Base-by-base conservation (phyloP, 768 basidiomycete species). In the Amanita fuliginea region DNA sequence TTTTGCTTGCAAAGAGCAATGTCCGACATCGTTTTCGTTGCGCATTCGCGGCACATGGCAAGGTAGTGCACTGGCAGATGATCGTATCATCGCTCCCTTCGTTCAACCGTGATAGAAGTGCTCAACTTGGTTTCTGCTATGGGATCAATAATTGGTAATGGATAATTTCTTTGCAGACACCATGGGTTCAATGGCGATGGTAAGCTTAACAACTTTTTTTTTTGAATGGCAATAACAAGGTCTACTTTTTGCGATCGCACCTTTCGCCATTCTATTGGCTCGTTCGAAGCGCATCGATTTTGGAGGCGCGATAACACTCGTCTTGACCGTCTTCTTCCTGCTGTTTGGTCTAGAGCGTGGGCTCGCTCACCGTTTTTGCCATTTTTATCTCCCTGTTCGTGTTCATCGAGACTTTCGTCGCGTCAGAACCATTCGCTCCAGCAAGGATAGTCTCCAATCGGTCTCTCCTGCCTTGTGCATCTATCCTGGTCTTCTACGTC, bases 101-200 rank as follows among this genome's bases (percentile, higher is more conserved):
- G 5, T 6, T 26, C 28, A 28, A 40, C 10, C 33, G 10, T 22
- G 11, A 7, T 50, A 76, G 77, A 80, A 1, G 59, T 83, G 9
- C 60, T 78, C 3, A 83, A 81, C 57, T 73, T 83, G 26, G 69
- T 82, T 2, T 83, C 70, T 51, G 75, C 80, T 0, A 60, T 67
- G 13, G 82, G 83, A 8, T 76, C 76, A 19, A 72, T 75, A 0
- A 65, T 68, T 0, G 83, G 83, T 9, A 80, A 60, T 82, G 0
- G 81, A 82, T 9, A 81, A 82, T 4, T 69, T 77, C 35, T 62
- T 86, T 2, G 70, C 77, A 1, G 82, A 84, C 56, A 75, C 64
- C 8, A 74, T 82, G 36, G 81, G 81, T 4, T 85, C n/a, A n/a
- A n/a, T n/a, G 83, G 83, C 62, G 81, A 60, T 83, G 81, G 79